Percentiles rank a stretch among this genome's conserved stretches.
These are phyloP conservation scores for Geotrichum macrosporum DNA, from an alignment of 1,139 yeast genomes.

Conservation along the genomic window DNA sequence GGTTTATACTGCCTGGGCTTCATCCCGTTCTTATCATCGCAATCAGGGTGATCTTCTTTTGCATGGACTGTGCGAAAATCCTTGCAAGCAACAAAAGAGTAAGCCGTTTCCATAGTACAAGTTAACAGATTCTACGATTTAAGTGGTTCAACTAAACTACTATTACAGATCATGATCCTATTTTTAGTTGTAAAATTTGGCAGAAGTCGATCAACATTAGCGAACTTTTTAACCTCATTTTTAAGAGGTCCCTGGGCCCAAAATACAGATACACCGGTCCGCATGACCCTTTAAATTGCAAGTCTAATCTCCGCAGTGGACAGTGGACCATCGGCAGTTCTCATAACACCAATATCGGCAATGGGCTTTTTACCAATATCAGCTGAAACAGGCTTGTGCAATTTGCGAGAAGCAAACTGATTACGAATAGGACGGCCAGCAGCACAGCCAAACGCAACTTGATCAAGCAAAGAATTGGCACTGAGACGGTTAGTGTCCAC, in stretches of 20 bases:
- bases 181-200: constrained; percentile 79
- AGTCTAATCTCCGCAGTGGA: constrained; percentile 85
- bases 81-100: constrained; percentile 88
- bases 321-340: constrained; percentile 79
- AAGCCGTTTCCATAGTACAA: constrained; percentile 95
- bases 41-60: constrained; percentile 92
- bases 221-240: constrained; percentile 81
- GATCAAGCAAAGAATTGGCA: constrained; percentile 95
- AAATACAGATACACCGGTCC: constrained; percentile 93
- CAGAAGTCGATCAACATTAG: constrained; percentile 69
- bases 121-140: constrained; percentile 96
- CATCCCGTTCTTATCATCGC: constrained; percentile 98
- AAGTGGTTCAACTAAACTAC: constrained; percentile 91
- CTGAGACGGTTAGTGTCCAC: constrained; percentile 99
- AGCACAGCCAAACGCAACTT: constrained; percentile 98
- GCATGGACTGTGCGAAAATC: constrained; percentile 99
- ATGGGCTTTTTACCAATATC: constrained; percentile 86
- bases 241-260: constrained; percentile 90
- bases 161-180: constrained; percentile 98
- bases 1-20: constrained; percentile 83
- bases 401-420: constrained; percentile 79
- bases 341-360: constrained; percentile 80
- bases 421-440: constrained; percentile 90
- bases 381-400: constrained; percentile 72
- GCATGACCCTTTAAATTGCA: constrained; percentile 95